These are phyloP conservation scores for Colletotrichum ledebouriae DNA, from an alignment of 2,329 filamentous ascomycete genomes.

Conservation along the genomic window DNA sequence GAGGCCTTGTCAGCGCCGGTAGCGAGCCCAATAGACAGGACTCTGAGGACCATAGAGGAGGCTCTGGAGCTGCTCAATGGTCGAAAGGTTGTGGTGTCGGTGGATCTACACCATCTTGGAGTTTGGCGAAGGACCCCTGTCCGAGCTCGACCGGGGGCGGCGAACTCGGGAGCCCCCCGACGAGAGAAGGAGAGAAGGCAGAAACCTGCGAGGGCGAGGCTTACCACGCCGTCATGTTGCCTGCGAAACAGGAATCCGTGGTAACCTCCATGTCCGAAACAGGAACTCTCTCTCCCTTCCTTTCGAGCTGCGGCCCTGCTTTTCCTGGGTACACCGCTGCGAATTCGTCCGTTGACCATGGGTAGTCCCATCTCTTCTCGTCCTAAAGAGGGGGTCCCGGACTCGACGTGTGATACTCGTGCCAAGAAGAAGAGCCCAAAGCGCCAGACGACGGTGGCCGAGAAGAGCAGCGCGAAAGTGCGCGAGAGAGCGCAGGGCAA, in stretches of 20 bases:
- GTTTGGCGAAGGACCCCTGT: conserved; percentile 21
- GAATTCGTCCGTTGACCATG: conserved; percentile 26
- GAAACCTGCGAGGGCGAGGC: not conserved
- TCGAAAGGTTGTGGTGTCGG: conserved; percentile 9
- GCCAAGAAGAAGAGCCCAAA: conserved; percentile 34
- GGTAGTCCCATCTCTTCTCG: conserved; percentile 24
- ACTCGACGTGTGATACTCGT: conserved; percentile 37
- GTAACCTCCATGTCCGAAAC: not conserved
- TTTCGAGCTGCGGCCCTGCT: conserved; percentile 3
- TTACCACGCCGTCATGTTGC: conserved; percentile 11
- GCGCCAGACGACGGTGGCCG: conserved; percentile 19
- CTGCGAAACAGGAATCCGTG: conserved; percentile 7
- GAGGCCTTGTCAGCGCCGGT: conserved; percentile 29
- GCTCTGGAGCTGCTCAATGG: conserved; percentile 5
- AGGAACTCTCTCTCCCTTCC: conserved; percentile 3
- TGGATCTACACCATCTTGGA: conserved; percentile 14
- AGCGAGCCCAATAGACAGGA: conserved; percentile 18
- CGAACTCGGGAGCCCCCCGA: conserved; percentile 2
- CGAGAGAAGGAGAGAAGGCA: not conserved
- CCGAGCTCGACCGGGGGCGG: conserved; percentile 4
- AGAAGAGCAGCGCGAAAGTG: conserved; percentile 14
- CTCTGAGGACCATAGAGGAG: not conserved
- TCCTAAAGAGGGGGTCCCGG: conserved; percentile 36
- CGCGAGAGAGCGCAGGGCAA: not conserved
- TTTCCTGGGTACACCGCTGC: conserved; percentile 17